Evolutionary conservation across 169 alveolate genomes (phyloP).

Genomic region (Cryptosporidium bovis): DNA sequence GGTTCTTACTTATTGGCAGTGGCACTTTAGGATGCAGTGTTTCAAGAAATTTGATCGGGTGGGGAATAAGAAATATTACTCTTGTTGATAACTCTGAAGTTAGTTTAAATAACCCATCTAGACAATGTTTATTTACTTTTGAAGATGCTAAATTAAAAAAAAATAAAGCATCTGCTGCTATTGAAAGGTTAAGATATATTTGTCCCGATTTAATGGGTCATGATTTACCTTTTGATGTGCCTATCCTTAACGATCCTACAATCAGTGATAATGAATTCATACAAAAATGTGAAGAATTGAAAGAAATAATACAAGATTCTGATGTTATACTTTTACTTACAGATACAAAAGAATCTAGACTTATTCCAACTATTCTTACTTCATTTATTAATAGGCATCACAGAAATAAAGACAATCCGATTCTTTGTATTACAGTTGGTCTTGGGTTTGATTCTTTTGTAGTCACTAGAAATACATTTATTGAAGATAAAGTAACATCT

Average conservation of each 20-base stretch:
- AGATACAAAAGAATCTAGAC: slow-evolving; percentile 90
- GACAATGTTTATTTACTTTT: slow-evolving; percentile 88
- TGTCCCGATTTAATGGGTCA: slow-evolving; percentile 85
- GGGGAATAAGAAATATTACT: slow-evolving; percentile 90
- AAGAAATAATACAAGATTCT: slow-evolving; percentile 1
- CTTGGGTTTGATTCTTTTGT: slow-evolving; percentile 91
- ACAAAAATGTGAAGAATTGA: neutral
- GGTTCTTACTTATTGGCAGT: slow-evolving; percentile 87
- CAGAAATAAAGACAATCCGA: slow-evolving; percentile 42
- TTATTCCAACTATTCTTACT: slow-evolving; percentile 89
- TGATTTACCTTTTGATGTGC: slow-evolving; percentile 84
- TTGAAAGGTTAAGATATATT: slow-evolving; percentile 84
- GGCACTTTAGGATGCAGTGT: slow-evolving; percentile 83
- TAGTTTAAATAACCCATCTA: slow-evolving; percentile 88
- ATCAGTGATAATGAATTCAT: slow-evolving; percentile 78
- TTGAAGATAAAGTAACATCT: slow-evolving; percentile 37
- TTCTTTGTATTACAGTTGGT: slow-evolving; percentile 88
- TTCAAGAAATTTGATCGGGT: slow-evolving; percentile 86
- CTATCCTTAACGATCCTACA: slow-evolving; percentile 91
- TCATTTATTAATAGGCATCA: slow-evolving; percentile 75
- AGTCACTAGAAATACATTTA: slow-evolving; percentile 87
- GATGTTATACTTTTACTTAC: slow-evolving; percentile 87
- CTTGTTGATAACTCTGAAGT: slow-evolving; percentile 89
- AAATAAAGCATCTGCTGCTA: slow-evolving; percentile 87
- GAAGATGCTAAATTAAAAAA: slow-evolving; percentile 83